phyloP scores from a whole-genome alignment of 805 yeast species.

The Barnettozyma wickerhamii region DNA sequence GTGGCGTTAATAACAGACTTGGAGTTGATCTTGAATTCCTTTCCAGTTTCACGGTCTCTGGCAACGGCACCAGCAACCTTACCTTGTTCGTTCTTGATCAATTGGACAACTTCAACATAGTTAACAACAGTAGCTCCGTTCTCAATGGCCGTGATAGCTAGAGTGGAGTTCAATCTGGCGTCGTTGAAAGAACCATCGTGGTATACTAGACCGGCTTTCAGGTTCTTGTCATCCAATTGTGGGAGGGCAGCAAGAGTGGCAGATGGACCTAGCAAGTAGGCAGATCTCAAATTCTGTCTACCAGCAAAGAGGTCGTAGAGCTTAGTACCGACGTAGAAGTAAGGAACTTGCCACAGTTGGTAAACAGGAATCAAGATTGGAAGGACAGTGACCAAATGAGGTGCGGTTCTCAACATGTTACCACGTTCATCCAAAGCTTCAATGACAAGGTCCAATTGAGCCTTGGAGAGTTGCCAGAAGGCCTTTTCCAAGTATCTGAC shows the following conservation, averaged over 20 bases:
- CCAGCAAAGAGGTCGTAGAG: conserved; percentile 94
- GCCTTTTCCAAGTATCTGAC: conserved; percentile 95
- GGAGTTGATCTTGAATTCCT: conserved; percentile 56
- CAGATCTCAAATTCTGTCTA: conserved; percentile 70
- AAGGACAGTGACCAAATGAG: conserved; percentile 78
- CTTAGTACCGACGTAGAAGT: conserved; percentile 87
- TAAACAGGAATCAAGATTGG: conserved; percentile 97
- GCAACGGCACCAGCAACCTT: conserved; percentile 75
- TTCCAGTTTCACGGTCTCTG: conserved; percentile 64
- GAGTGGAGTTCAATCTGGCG: conserved; percentile 80
- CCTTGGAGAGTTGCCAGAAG: conserved; percentile 84
- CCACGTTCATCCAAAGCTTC: conserved; percentile 88
- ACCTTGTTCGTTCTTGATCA: conserved; percentile 56
- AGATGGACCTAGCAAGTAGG: conserved; percentile 66
- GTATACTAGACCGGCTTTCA: conserved; percentile 89
- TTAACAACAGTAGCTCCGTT: conserved; percentile 88
- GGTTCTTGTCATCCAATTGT: conserved; percentile 69
- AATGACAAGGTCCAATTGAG: conserved; percentile 81
- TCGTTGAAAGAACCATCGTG: conserved; percentile 96
- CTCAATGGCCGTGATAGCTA: conserved; percentile 82
- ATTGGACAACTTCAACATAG: conserved; percentile 75
- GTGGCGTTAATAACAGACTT: conserved; percentile 86
- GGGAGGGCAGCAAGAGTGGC: conserved; percentile 76
- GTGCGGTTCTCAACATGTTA: conserved; percentile 84
- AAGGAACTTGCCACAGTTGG: conserved; percentile 93